phyloP scores from a whole-genome alignment of 306 rosid species.

The Malus orientalis region DNA sequence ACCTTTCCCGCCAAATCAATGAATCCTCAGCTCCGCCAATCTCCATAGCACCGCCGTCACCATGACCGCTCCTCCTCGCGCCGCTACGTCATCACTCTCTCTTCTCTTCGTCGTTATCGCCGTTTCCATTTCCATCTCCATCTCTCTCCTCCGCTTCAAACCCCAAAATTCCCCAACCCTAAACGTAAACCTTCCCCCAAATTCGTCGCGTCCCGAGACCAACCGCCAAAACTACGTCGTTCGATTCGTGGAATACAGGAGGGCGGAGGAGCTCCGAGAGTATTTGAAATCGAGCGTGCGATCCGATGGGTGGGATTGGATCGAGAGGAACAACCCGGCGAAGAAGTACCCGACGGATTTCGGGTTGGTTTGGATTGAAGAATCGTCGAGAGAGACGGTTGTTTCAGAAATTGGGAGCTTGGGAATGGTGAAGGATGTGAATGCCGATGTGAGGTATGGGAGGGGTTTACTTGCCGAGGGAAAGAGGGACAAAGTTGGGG shows the following conservation, averaged over 20 bases:
- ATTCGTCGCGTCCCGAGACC: slow-evolving; percentile 16
- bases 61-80: slow-evolving; percentile 30
- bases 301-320: slow-evolving; percentile 74
- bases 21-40: slow-evolving; percentile 2
- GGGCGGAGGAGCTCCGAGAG: slow-evolving; percentile 44
- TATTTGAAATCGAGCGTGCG: slow-evolving; percentile 48
- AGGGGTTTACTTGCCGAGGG: slow-evolving; percentile 48
- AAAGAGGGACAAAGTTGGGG: slow-evolving; percentile 29
- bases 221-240: slow-evolving; percentile 53
- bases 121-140: slow-evolving; percentile 18
- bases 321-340: slow-evolving; percentile 77
- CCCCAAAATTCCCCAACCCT: slow-evolving; percentile 31
- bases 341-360: slow-evolving; percentile 74
- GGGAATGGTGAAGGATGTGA: slow-evolving; percentile 67
- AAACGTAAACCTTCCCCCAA: slow-evolving; percentile 16
- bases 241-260: slow-evolving; percentile 54
- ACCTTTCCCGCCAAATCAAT: slow-evolving; percentile 50
- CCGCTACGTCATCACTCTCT: slow-evolving; percentile 23
- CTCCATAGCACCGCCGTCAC: neutral
- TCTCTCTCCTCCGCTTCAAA: slow-evolving; percentile 24
- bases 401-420: slow-evolving; percentile 40
- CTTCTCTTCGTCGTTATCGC: slow-evolving; percentile 26
- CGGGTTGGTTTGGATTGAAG: slow-evolving; percentile 62
- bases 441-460: slow-evolving; percentile 53
- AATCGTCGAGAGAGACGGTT: slow-evolving; percentile 30